phyloP scores from a whole-genome alignment of 129 eudicot species.

The Saposhnikovia divaricata region DNA sequence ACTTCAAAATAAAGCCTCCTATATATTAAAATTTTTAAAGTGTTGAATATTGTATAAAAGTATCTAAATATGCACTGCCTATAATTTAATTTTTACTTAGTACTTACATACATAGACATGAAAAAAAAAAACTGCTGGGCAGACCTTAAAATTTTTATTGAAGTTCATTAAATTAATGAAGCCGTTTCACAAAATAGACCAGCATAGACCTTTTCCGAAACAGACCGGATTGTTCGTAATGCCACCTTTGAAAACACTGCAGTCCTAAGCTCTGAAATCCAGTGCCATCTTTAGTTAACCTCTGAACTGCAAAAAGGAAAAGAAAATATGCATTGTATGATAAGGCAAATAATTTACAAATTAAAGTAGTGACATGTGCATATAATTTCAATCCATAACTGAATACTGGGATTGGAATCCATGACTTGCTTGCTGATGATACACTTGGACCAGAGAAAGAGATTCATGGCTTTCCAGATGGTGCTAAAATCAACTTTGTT shows the following conservation, averaged over 20 bases:
- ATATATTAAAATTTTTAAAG: not conserved
- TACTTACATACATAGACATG: too few relatives aligned
- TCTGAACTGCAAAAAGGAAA: too few relatives aligned
- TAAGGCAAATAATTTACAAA: too few relatives aligned
- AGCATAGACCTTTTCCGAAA: conserved; percentile 66
- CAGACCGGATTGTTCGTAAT: conserved; percentile 80
- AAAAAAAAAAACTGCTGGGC: too few relatives aligned
- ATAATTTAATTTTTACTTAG: too few relatives aligned
- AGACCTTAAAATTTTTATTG: too few relatives aligned
- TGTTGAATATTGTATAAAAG: not conserved
- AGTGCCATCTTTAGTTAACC: too few relatives aligned
- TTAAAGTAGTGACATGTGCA: too few relatives aligned
- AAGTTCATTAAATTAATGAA: too few relatives aligned
- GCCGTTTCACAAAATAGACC: not conserved
- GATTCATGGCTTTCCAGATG: conserved; percentile 80
- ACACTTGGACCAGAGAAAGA: conserved; percentile 86
- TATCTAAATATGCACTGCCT: not conserved
- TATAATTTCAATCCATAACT: too few relatives aligned
- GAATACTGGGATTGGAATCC: conserved; percentile 77
- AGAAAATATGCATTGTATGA: too few relatives aligned
- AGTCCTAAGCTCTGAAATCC: conserved; percentile 69
- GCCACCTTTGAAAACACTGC: conserved; percentile 97
- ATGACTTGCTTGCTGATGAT: conserved; percentile 55
- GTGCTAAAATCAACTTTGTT: conserved; percentile 84
- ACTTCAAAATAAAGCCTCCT: not conserved